Evolutionary conservation across 1,284 basidiomycete species (phyloP), one percentile per base, ranked within the genome.

Genomic region (Pisolithus thermaeus): DNA sequence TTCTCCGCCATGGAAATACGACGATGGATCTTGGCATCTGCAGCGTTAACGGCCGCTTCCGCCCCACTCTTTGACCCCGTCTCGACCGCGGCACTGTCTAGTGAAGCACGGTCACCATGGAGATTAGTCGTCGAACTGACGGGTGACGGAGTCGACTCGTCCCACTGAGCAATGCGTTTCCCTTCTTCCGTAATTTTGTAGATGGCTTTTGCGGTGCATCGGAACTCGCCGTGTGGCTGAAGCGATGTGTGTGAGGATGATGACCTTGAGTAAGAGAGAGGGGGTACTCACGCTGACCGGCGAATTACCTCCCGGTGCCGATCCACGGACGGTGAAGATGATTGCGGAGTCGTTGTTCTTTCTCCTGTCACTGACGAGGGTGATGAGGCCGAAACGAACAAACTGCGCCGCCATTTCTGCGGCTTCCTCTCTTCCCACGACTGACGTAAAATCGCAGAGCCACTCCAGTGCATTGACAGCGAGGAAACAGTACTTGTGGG

Each of bases 371-470:
- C 86, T 89, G 55, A 96, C 90, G 36, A 98, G 75, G 11, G 76
- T 72, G 68, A 99, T 90, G 59, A 96, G 82, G 37, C 93, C 92
- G 63, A 97, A 96, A 40, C 97, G 85, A 44, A 98, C 94, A 64
- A 99, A 98, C 65, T 99, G 97, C 1, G 94, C 97, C 4, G 91
- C 85, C 77, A 98, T 88, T 74, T 99, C 97, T 22, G 93, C 93
- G 0, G 94, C 96, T 70, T 99, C 97, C 65, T 99, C 97, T 49
- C 92, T 77, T 22, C 94, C 95, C 46, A 95, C 92, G 42, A 96
- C 91, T 0, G 96, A 97, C 1, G 96, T 95, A 60, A 94, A 98
- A 70, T 99, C 95, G 66, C 92, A 90, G 49, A 99, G 83, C 97
- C 97, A 99, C 69, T 97, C 93, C 52, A 98, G 77, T 0, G 91